These are phyloP conservation scores for Cenchrus fungigraminus DNA, from an alignment of 176 grass and related monocot species.

Conservation along the genomic window DNA sequence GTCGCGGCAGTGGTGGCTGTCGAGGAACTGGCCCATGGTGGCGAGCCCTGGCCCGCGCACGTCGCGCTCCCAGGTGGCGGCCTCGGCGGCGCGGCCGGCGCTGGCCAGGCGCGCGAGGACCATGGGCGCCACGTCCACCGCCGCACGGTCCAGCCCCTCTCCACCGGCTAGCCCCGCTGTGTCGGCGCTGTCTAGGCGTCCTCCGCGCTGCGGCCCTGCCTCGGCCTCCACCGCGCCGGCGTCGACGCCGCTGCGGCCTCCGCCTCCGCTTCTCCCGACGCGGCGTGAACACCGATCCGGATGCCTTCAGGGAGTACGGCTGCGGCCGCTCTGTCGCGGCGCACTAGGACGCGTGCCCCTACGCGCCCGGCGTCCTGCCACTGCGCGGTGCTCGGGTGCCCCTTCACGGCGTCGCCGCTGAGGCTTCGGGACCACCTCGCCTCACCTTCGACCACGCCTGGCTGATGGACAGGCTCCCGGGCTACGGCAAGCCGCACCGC, in stretches of 20 bases:
- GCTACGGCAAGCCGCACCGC: background rate
- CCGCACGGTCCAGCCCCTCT: slow-evolving; percentile 64
- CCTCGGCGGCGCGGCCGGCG: slow-evolving; percentile 37
- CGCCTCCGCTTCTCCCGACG: too few relatives aligned
- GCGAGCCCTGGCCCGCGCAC: slow-evolving; percentile 63
- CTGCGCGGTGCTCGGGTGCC: background rate
- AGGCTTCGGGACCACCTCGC: background rate
- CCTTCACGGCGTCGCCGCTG: background rate
- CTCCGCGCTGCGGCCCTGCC: too few relatives aligned
- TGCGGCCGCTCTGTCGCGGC: background rate
- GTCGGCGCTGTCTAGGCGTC: too few relatives aligned
- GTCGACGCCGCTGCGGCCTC: too few relatives aligned
- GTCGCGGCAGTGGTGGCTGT: background rate
- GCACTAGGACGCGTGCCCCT: slow-evolving; percentile 21
- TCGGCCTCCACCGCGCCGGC: too few relatives aligned
- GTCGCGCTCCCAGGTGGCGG: slow-evolving; percentile 64
- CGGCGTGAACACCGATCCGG: too few relatives aligned
- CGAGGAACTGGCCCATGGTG: slow-evolving; percentile 60
- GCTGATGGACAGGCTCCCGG: background rate
- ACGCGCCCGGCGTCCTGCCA: background rate
- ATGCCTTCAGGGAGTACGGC: slow-evolving; percentile 7
- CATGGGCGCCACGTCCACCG: slow-evolving; percentile 71
- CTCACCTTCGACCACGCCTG: background rate
- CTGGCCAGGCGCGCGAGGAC: slow-evolving; percentile 56
- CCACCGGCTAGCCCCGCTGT: too few relatives aligned